Evolutionary conservation across 208 protist genomes (phyloP), one percentile per base, ranked within the genome.

Genomic region (Vickermania ingenoplastis): DNA sequence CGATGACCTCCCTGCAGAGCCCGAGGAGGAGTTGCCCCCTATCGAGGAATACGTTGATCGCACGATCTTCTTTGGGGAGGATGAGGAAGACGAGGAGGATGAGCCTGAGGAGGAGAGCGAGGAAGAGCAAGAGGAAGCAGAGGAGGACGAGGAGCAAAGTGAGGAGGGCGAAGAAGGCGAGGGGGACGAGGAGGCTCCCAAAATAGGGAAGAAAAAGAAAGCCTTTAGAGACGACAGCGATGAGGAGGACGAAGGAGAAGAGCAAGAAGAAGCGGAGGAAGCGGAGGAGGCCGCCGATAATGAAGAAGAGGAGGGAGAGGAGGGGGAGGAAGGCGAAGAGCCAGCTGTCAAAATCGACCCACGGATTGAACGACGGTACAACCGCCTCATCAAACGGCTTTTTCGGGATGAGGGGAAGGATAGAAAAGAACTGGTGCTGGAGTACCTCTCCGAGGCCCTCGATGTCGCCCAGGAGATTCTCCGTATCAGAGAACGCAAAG

Each of bases 1-100:
- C 14, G 62, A 80, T 17, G 77, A 89, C 25, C 27, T 88, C 31
- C 58, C 41, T 17, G 41, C 69, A 28, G 57, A 69, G 41, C 53
- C 59, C 0, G 67, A 73, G 26, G 59, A 61, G 3, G 63, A 70
- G 4, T 23, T 25, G 11, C 28, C 24, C 26, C 45, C 63, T 2
- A 23, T 63, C 49, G 56, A 77, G 59, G 66, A 75, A 45, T 49
- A 45, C 65, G 51, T 48, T 53, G 14, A 49, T 62, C 31, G 28
- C 48, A 41, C 2, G 65, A 22, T 60, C 41, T 27, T 75, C 64
- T 29, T 75, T 73, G 58, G 65, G 31, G 59, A 24, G 4, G 56
- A 66, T 17, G 62, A 60, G 5, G 65, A 63, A 45, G 57, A 63
- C 3, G 55, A 65, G 28, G 61, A 76, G n/a, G 68, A 75, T 3